phyloP scores from a whole-genome alignment of 768 basidiomycete species.

The Rhizopogon sp. region DNA sequence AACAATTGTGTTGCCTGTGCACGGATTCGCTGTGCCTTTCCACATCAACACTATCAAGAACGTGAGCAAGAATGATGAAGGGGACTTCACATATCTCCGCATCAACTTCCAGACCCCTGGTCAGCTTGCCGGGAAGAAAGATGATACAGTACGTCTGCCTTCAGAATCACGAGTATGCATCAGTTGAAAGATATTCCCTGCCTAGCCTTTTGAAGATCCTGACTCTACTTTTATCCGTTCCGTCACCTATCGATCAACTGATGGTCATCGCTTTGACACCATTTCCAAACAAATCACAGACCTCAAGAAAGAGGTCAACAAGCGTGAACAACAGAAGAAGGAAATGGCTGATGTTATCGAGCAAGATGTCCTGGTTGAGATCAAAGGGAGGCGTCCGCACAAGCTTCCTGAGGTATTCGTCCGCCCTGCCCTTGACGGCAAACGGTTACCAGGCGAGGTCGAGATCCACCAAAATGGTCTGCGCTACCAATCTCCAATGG shows the following conservation, averaged over 20 bases:
- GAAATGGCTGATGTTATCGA: conserved; percentile 98
- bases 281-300: conserved; percentile 92
- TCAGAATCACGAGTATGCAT: neutral
- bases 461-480: conserved; percentile 98
- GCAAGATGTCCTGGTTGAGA: conserved; percentile 84
- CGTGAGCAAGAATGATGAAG: conserved; percentile 95
- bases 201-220: conserved; percentile 91
- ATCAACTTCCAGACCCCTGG: conserved; percentile 99
- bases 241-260: conserved; percentile 87
- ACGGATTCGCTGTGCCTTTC: conserved; percentile 95
- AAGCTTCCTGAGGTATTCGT: conserved; percentile 91
- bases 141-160: conserved; percentile 71
- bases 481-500: conserved; percentile 82
- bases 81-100: conserved; percentile 88
- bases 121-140: conserved; percentile 95
- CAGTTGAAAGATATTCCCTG: neutral
- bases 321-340: conserved; percentile 95
- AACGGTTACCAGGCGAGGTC: conserved; percentile 93
- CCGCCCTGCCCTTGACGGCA: conserved; percentile 91
- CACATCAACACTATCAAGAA: conserved; percentile 99
- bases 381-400: conserved; percentile 82
- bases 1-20: conserved; percentile 86
- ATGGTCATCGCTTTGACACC: conserved; percentile 83
- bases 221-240: conserved; percentile 96
- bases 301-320: conserved; percentile 94